Conservation (phyloP, 2,329 filamentous ascomycete genomes). For the Tolypocladium ophioglossoides region DNA sequence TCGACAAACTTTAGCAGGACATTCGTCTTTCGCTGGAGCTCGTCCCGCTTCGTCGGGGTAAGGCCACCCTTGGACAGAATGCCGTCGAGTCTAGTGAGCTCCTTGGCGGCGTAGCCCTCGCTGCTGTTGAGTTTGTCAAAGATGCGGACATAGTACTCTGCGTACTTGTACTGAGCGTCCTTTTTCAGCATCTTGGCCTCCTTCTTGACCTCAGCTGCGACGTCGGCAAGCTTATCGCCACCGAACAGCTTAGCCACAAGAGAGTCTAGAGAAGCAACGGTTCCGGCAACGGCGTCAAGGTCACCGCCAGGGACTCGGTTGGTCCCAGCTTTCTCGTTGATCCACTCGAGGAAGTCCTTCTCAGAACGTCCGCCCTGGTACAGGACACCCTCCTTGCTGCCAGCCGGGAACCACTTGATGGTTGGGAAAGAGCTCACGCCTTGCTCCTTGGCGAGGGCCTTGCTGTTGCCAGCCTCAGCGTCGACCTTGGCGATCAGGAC, state of each 20-base stretch:
- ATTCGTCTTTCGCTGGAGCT: conserved; percentile 78
- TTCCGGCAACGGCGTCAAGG: conserved; percentile 70
- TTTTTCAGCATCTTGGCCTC: conserved; percentile 56
- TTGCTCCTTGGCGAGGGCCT: conserved; percentile 64
- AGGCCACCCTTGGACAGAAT: conserved; percentile 81
- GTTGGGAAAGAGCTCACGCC: conserved; percentile 85
- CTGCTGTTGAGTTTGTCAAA: conserved; percentile 75
- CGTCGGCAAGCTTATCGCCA: conserved; percentile 49
- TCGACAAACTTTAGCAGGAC: conserved; percentile 70
- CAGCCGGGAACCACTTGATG: conserved; percentile 94
- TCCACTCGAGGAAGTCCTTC: conserved; percentile 62
- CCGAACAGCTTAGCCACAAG: conserved; percentile 66
- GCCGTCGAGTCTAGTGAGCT: conserved; percentile 67
- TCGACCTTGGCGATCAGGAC: conserved; percentile 94
- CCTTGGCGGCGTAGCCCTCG: conserved; percentile 73
- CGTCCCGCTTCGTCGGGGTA: conserved; percentile 76
- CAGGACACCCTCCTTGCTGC: conserved; percentile 56
- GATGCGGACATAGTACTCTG: conserved; percentile 88
- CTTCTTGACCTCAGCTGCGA: conserved; percentile 62
- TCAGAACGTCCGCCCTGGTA: conserved; percentile 74
- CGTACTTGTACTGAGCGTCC: conserved; percentile 59
- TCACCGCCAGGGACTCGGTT: conserved; percentile 74
- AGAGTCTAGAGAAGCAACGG: conserved; percentile 65
- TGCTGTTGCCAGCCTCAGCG: conserved; percentile 78
- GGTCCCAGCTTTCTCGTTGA: conserved; percentile 85